A percentile compares a stretch with the other conserved stretches of the same genome.
phyloP scores from a whole-genome alignment of 1,284 basidiomycete species.

The Ceratobasidium sp. region DNA sequence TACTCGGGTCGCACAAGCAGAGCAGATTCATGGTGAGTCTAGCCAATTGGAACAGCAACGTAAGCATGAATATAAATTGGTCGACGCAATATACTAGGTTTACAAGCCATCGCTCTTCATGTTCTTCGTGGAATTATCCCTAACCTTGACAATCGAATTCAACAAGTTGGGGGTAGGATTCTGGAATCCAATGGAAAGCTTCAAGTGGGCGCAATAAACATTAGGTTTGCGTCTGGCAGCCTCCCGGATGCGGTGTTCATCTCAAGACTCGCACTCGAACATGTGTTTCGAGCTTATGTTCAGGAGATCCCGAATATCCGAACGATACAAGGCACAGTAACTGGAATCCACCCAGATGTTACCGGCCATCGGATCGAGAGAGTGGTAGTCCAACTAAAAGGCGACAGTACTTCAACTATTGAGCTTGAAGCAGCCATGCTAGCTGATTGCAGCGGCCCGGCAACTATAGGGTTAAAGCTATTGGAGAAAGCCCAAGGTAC shows the following conservation, averaged over 20 bases:
- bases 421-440: constrained; percentile 29
- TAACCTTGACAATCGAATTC: constrained; percentile 1
- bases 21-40: constrained; percentile 31
- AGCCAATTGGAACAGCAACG: neutral
- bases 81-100: neutral
- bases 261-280: constrained; percentile 21
- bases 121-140: constrained; percentile 28
- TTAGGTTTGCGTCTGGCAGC: constrained; percentile 8
- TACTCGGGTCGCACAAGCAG: constrained; percentile 24
- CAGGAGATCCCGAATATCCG: constrained; percentile 1
- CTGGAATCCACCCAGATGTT: neutral
- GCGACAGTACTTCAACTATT: neutral
- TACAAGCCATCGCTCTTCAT: constrained; percentile 18
- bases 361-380: constrained; percentile 1
- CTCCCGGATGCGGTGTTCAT: constrained; percentile 26
- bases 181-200: constrained; percentile 25
- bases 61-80: neutral
- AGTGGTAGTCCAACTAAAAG: constrained; percentile 15
- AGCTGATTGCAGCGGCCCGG: constrained; percentile 30
- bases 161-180: neutral
- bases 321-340: constrained; percentile 11
- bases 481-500: constrained; percentile 27
- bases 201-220: constrained; percentile 4
- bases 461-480: constrained; percentile 17
- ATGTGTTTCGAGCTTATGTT: constrained; percentile 26